Evolutionary conservation across 345 rosid genomes (phyloP).

Genomic region (Carallia brachiata): DNA sequence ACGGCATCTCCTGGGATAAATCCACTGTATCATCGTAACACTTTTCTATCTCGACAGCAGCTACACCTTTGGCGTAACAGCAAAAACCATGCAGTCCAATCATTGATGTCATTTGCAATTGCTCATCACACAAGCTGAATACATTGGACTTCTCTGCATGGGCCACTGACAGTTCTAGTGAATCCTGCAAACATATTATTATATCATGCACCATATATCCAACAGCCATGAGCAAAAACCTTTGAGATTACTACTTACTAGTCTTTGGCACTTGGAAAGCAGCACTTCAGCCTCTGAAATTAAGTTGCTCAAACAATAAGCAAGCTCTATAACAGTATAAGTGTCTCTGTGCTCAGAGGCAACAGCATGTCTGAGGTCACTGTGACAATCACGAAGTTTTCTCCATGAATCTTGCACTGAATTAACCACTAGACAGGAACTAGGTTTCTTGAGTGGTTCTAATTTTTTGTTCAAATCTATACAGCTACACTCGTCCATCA

Average conservation of each 20-base stretch:
- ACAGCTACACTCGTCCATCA: constrained; percentile 88
- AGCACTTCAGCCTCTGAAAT: constrained; percentile 73
- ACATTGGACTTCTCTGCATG: constrained; percentile 43
- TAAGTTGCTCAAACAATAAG: constrained; percentile 56
- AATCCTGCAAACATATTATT: constrained; percentile 43
- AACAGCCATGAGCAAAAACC: constrained; percentile 9
- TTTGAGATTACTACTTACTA: constrained; percentile 32
- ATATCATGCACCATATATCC: constrained; percentile 5
- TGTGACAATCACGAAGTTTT: constrained; percentile 41
- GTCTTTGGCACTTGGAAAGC: constrained; percentile 41
- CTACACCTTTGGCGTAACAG: constrained; percentile 47
- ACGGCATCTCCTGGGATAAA: constrained; percentile 36
- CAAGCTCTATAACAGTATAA: constrained; percentile 41
- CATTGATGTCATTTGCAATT: constrained; percentile 52
- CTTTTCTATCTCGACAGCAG: constrained; percentile 30
- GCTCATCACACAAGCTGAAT: constrained; percentile 44
- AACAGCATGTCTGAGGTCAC: constrained; percentile 47
- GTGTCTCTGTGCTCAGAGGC: constrained; percentile 54
- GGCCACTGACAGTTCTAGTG: constrained; percentile 36
- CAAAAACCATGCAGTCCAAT: constrained; percentile 60
- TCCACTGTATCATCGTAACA: constrained; percentile 24
- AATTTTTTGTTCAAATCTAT: constrained; percentile 51
- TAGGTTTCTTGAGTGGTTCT: constrained; percentile 29
- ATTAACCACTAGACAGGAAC: constrained; percentile 23
- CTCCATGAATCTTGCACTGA: constrained; percentile 66